A percentile compares a stretch with the other conserved stretches of the same genome.
Evolutionary conservation across 805 yeast species (phyloP).

Genomic region (Ogataea pilisensis): DNA sequence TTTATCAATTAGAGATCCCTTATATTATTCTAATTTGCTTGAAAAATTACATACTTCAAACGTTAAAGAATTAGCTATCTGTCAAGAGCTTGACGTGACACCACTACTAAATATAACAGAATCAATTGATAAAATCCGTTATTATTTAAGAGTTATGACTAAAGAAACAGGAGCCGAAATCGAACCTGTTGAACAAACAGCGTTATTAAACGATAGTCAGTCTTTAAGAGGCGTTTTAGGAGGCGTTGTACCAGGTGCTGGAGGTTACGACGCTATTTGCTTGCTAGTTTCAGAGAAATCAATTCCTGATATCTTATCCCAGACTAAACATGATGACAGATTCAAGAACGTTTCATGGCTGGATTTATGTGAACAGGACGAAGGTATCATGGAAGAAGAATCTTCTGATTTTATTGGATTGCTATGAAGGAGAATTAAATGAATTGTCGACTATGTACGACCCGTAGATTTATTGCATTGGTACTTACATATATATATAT

Average conservation of each 20-base stretch:
- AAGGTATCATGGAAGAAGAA: conserved; percentile 53
- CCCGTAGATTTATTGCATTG: too few species aligned
- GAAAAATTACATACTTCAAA: conserved; percentile 15
- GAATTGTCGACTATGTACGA: too few species aligned
- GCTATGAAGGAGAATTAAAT: conserved; percentile 3
- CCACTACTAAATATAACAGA: conserved; percentile 33
- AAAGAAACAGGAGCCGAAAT: conserved; percentile 72
- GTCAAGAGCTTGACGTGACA: conserved; percentile 5
- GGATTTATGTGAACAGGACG: conserved; percentile 56
- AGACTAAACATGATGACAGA: conserved; percentile 17
- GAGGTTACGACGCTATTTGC: conserved; percentile 93
- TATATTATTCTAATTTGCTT: conserved; percentile 32
- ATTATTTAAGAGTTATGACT: conserved; percentile 57
- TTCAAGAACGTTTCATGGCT: conserved; percentile 62
- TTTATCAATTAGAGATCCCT: conserved; percentile 29
- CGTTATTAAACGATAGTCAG: conserved; percentile 55
- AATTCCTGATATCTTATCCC: conserved; percentile 30
- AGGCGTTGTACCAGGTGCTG: conserved; percentile 99
- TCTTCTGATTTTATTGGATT: conserved; percentile 30
- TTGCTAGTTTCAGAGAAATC: conserved; percentile 53
- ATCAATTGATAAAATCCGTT: conserved; percentile 50
- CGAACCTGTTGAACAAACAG: conserved; percentile 78
- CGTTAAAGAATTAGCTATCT: conserved; percentile 8
- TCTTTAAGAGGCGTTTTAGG: conserved; percentile 73
- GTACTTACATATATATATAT: too few species aligned